These are phyloP conservation scores for Oryza meyeriana DNA, from an alignment of 176 grass and related monocot species.

Conservation along the genomic window DNA sequence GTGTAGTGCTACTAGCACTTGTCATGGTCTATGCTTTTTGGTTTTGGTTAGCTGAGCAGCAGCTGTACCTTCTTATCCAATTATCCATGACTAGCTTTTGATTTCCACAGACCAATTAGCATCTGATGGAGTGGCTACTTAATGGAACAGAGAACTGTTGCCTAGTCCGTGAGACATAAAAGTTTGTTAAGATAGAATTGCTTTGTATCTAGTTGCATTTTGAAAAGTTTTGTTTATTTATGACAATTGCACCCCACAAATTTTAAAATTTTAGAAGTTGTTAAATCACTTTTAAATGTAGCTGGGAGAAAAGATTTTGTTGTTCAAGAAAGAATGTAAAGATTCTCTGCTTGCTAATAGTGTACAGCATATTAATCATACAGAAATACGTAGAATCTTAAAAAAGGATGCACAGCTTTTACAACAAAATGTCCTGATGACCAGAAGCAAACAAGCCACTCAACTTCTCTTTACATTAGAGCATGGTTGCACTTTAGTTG, in stretches of 20 bases:
- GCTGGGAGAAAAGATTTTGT: background rate
- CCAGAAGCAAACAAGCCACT: background rate
- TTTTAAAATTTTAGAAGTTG: background rate
- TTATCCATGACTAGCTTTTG: conserved; percentile 18
- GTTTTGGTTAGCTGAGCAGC: background rate
- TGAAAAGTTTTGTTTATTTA: background rate
- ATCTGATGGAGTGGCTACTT: background rate
- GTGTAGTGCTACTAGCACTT: conserved; percentile 33
- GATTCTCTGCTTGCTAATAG: background rate
- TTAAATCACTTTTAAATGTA: background rate
- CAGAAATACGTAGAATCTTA: background rate
- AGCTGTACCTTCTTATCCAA: background rate
- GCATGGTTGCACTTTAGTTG: too few relatives aligned
- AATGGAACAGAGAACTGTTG: background rate
- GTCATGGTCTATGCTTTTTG: background rate
- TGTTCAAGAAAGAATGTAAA: background rate
- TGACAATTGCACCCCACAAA: background rate
- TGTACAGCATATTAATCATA: background rate
- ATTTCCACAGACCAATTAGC: background rate
- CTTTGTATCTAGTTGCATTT: background rate
- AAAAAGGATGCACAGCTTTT: background rate
- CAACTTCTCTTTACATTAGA: background rate
- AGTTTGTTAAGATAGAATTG: background rate
- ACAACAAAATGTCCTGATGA: background rate
- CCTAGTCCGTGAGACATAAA: background rate